Conservation (phyloP, 768 basidiomycete genomes). For the Collybiopsis luxurians region DNA sequence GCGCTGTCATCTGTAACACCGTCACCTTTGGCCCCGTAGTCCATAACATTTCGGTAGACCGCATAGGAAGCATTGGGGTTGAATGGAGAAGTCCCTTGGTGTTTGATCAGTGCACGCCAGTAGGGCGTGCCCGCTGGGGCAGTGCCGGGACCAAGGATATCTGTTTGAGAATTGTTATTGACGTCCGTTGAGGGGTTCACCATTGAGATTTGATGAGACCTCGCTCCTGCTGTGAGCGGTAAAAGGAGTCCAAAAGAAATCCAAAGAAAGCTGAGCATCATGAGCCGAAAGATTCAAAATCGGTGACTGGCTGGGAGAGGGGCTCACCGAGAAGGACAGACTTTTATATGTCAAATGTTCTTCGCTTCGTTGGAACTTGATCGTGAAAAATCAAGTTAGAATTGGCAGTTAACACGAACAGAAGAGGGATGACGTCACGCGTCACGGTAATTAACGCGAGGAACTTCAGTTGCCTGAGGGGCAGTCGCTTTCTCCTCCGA, state of each 20-base stretch:
- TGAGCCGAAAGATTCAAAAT: no score
- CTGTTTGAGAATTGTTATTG: background rate
- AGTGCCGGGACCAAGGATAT: conserved; percentile 4
- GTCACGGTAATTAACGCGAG: no score
- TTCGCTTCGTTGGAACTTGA: no score
- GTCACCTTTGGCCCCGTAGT: conserved; percentile 50
- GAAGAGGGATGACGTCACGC: no score
- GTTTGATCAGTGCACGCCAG: conserved; percentile 47
- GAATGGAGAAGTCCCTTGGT: conserved; percentile 48
- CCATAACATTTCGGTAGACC: conserved; percentile 54
- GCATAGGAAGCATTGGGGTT: conserved; percentile 39
- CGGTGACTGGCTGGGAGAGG: no score
- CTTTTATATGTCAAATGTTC: no score
- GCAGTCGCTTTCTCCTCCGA: no score
- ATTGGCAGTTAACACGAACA: no score
- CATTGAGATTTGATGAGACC: background rate
- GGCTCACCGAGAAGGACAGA: no score
- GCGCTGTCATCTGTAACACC: conserved; percentile 14
- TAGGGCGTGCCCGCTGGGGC: conserved; percentile 33
- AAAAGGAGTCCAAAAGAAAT: background rate
- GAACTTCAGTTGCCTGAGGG: no score
- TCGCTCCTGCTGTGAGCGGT: background rate
- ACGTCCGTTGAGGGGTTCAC: background rate
- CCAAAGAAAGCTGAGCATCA: background rate
- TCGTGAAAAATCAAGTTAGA: no score